A percentile compares a stretch with the other conserved stretches of the same genome.
Evolutionary conservation across 2,329 filamentous ascomycete genomes (phyloP).

Genomic region (Exserohilum turcica): DNA sequence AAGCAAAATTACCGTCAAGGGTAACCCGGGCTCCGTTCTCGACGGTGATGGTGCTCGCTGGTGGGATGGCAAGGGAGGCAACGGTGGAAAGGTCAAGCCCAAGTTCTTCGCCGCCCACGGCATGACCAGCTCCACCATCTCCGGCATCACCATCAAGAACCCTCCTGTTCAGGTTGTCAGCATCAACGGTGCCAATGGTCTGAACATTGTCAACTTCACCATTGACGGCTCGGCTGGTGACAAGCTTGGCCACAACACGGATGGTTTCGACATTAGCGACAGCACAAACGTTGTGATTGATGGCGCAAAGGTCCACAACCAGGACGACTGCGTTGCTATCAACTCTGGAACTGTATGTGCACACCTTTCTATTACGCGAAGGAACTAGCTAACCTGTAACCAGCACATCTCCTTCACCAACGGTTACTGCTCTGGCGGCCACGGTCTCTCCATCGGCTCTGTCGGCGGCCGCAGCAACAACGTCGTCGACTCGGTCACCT

Average conservation of each 20-base stretch:
- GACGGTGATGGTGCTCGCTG: conserved; percentile 62
- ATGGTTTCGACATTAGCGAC: conserved; percentile 61
- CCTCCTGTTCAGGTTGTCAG: conserved; percentile 60
- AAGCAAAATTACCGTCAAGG: conserved; percentile 62
- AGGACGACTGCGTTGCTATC: conserved; percentile 64
- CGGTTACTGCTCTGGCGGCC: conserved; percentile 58
- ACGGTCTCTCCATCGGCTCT: conserved; percentile 63
- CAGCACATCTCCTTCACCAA: conserved; percentile 43
- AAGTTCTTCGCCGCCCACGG: conserved; percentile 62
- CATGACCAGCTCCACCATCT: conserved; percentile 57
- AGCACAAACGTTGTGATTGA: conserved; percentile 56
- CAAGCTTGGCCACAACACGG: conserved; percentile 56
- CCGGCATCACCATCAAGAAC: conserved; percentile 58
- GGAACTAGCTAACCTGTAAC: conserved; percentile 9
- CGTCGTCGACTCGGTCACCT: conserved; percentile 58
- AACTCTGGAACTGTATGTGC: conserved; percentile 56
- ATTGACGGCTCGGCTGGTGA: conserved; percentile 64
- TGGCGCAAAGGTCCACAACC: conserved; percentile 59
- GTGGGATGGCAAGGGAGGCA: conserved; percentile 56
- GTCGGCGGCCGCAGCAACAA: conserved; percentile 62
- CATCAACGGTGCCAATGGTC: conserved; percentile 50
- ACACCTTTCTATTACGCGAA: background rate
- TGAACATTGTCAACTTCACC: conserved; percentile 57
- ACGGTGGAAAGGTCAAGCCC: conserved; percentile 52
- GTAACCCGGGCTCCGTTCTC: conserved; percentile 59